A percentile compares a stretch with the other conserved stretches of the same genome.
Evolutionary conservation across 805 yeast species (phyloP).

Genomic region (Ogataea haglerorum): DNA sequence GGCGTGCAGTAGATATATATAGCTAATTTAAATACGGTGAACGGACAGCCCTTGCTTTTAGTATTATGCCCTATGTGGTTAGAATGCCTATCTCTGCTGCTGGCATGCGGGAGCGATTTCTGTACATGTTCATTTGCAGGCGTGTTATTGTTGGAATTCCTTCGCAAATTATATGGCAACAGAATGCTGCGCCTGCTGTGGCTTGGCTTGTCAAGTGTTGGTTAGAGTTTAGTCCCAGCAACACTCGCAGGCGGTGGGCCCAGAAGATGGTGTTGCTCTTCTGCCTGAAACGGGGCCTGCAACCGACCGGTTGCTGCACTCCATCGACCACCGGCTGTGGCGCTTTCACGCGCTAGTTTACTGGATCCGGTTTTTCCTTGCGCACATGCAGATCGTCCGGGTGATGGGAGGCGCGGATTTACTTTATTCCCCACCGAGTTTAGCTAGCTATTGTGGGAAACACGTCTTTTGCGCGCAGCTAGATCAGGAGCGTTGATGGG

Average conservation of each 20-base stretch:
- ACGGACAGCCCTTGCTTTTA: constrained; percentile 4
- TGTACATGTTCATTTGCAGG: constrained; percentile 11
- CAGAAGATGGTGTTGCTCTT: no score
- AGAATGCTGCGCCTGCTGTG: constrained; percentile 1
- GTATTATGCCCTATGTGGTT: constrained; percentile 6
- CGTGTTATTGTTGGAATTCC: constrained; percentile 4
- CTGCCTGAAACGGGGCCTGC: no score
- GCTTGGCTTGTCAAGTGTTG: background rate
- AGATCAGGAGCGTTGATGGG: no score
- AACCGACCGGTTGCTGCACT: background rate
- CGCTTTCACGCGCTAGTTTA: background rate
- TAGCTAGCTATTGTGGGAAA: background rate
- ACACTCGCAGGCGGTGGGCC: background rate
- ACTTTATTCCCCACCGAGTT: background rate
- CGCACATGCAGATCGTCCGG: background rate
- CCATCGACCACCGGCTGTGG: background rate
- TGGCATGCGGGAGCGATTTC: constrained; percentile 4
- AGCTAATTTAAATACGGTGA: background rate
- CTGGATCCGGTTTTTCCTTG: background rate
- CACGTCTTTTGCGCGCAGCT: background rate
- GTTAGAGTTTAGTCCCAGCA: background rate
- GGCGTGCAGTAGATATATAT: constrained; percentile 1
- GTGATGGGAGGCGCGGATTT: background rate
- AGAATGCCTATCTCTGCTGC: constrained; percentile 10
- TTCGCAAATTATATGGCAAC: constrained; percentile 8